These are phyloP conservation scores for Yamadazyma scolyti DNA, from an alignment of 805 yeast species.

Conservation along the genomic window DNA sequence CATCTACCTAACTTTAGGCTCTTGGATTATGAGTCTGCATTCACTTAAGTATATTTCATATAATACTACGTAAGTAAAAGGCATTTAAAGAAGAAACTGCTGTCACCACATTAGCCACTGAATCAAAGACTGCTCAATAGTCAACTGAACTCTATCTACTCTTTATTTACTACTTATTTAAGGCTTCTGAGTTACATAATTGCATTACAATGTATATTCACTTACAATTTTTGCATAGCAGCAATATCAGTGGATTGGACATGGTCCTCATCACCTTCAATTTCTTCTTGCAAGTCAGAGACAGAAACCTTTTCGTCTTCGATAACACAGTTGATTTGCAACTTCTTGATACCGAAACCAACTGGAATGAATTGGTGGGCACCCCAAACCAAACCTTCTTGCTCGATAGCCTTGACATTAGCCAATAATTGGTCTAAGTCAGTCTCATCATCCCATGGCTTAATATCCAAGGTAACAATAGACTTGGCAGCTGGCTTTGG, in stretches of 20 bases:
- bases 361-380: conserved; percentile 93
- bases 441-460: conserved; percentile 99
- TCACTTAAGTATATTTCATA: too few species aligned
- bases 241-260: conserved; percentile 98
- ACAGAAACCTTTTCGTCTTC: conserved; percentile 96
- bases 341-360: conserved; percentile 99
- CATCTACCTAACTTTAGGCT: too few species aligned
- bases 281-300: conserved; percentile 75
- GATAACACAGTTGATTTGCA: conserved; percentile 96
- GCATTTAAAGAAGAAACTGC: too few species aligned
- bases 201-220: not conserved
- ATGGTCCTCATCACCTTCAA: conserved; percentile 96
- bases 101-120: too few species aligned
- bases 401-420: conserved; percentile 77
- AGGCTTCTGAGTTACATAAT: too few species aligned
- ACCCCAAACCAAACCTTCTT: conserved; percentile 98
- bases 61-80: too few species aligned
- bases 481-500: conserved; percentile 99
- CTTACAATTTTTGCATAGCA: conserved; percentile 96
- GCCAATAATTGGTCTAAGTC: conserved; percentile 85
- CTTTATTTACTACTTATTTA: too few species aligned
- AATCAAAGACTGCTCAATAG: too few species aligned
- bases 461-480: conserved; percentile 92
- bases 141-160: too few species aligned
- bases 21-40: too few species aligned